A percentile compares a stretch with the other conserved stretches of the same genome.
Conservation (phyloP, 805 yeast species). For the Starmerella kuoi region DNA sequence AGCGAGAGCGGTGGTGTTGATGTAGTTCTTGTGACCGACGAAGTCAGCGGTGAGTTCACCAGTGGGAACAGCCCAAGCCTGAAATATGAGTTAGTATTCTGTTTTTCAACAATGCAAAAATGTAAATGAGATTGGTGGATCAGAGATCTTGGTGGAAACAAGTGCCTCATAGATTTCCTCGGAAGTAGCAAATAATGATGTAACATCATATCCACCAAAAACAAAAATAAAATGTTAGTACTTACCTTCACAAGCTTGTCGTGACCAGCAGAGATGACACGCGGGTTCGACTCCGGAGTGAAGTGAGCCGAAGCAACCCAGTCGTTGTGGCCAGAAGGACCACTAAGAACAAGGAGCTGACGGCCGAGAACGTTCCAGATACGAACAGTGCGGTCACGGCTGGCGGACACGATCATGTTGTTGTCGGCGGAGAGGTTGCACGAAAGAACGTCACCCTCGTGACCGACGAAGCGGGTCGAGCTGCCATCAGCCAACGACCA, state of each 20-base stretch:
- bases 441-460: slow-evolving; percentile 92
- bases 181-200: slow-evolving; percentile 97
- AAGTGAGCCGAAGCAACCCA: slow-evolving; percentile 98
- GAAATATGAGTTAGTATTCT: slow-evolving; percentile 25
- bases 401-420: slow-evolving; percentile 96
- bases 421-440: slow-evolving; percentile 93
- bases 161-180: slow-evolving; percentile 83
- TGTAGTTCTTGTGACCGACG: slow-evolving; percentile 99
- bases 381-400: slow-evolving; percentile 97
- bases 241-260: slow-evolving; percentile 98
- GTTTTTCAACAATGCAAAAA: slow-evolving; percentile 1
- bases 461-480: slow-evolving; percentile 93
- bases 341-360: slow-evolving; percentile 75
- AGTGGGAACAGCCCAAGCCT: slow-evolving; percentile 91
- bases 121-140: slow-evolving; percentile 29
- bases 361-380: slow-evolving; percentile 99
- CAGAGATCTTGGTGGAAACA: slow-evolving; percentile 97
- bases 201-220: slow-evolving; percentile 51
- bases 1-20: slow-evolving; percentile 90
- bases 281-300: slow-evolving; percentile 54
- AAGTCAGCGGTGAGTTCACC: slow-evolving; percentile 85
- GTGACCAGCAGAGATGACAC: slow-evolving; percentile 94
- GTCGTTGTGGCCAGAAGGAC: slow-evolving; percentile 78
- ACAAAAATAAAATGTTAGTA: slow-evolving; percentile 25
- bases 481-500: slow-evolving; percentile 96